Evolutionary conservation across 106 monocot species (phyloP), one percentile per base, ranked within the genome.

Genomic region (Acorus calamus): DNA sequence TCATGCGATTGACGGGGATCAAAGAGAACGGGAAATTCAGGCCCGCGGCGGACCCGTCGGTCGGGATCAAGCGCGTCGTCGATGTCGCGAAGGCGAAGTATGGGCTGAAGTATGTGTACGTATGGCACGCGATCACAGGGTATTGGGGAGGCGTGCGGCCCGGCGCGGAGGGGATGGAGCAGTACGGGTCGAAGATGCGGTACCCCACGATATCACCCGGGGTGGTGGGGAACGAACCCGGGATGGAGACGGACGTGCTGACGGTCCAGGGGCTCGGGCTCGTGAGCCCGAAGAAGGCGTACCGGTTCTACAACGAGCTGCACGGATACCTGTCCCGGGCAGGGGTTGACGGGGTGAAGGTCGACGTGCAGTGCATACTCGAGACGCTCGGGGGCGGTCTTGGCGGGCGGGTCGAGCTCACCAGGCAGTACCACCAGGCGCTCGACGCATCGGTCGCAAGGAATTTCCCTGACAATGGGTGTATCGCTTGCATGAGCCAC

Each of bases 401-500:
- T 46, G 98, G 98, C 0, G 98, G 98, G 0, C 55, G 91, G 44
- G 98, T 86, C 3, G 70, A 81, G 79, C 78, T 98, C 49, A 79
- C 85, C 0, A 61, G 69, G 56, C 71, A 77, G 73, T 98, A 78
- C 63, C 98, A 92, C 68, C 83, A 83, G 47, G 92, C 88, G 1
- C 83, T 98, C 13, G 98, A 98, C 42, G 80, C 92, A 1, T 92
- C 92, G 7, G 66, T 98, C 8, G 71, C 80, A 0, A 88, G 81
- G 77, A 91, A 98, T 47, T 98, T 98, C 71, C 70, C 78, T 0
- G 98, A 81, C 49, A 98, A 92, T 56, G 85, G 87, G 11, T 83
- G 82, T 65, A 98, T 98, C 61, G 91, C 92, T 13, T 98, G 98
- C 68, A 92, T 98, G 98, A 83, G 83, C 79, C 98, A 98, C 42